phyloP scores from a whole-genome alignment of 208 protist genomes.

The Acanthamoeba culbertsoni region DNA sequence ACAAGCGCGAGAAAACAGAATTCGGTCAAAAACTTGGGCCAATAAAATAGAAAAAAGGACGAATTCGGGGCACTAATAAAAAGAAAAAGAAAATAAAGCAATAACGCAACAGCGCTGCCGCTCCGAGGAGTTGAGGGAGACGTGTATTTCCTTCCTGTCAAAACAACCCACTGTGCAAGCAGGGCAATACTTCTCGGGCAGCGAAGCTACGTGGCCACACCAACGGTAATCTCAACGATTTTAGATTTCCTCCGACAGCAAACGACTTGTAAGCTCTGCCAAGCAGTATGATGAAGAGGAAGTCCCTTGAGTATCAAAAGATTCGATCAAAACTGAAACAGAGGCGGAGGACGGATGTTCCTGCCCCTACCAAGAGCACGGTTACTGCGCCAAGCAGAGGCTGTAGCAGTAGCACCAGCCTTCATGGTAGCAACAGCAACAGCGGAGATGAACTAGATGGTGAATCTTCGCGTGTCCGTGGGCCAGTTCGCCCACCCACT shows the following conservation, averaged over 20 bases:
- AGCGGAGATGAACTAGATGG: not conserved
- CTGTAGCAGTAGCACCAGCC: not conserved
- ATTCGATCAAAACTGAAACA: not conserved
- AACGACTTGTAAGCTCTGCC: not conserved
- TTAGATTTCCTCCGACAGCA: not conserved
- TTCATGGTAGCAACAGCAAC: not conserved
- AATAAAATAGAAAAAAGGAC: slow-evolving; percentile 17
- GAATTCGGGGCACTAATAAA: not conserved
- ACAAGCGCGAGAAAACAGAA: no score
- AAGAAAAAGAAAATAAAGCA: not conserved
- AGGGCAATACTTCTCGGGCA: not conserved
- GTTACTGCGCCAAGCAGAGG: not conserved
- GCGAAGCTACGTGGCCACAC: not conserved
- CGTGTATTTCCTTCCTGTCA: not conserved
- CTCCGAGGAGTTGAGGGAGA: no score
- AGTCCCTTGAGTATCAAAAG: slow-evolving; percentile 36
- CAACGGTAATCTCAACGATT: not conserved
- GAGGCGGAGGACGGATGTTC: not conserved
- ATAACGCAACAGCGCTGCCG: not conserved
- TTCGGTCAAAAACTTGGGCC: not conserved
- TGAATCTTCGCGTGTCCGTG: not conserved
- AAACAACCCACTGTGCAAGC: not conserved
- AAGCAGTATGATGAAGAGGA: slow-evolving; percentile 13
- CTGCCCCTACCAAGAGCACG: not conserved
- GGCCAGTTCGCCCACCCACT: not conserved